These are phyloP conservation scores for Acacia confusa DNA, from an alignment of 306 rosid genomes.

Conservation along the genomic window DNA sequence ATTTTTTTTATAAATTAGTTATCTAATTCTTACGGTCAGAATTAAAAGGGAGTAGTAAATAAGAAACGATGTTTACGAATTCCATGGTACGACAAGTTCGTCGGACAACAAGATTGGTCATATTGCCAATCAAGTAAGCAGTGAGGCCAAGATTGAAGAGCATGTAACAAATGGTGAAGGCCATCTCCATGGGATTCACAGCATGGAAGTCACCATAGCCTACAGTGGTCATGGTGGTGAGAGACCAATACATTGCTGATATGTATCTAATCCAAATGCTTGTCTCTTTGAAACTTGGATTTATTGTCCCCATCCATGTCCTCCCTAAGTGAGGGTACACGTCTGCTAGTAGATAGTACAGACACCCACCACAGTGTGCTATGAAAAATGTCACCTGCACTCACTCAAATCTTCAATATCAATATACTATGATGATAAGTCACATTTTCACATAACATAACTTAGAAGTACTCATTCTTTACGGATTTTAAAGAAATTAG, in stretches of 20 bases:
- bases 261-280: conserved; percentile 68
- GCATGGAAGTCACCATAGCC: conserved; percentile 98
- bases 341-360: conserved; percentile 83
- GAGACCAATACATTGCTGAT: conserved; percentile 87
- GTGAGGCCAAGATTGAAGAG: conserved; percentile 92
- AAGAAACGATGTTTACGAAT: conserved; percentile 55
- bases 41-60: neutral
- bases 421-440: too few species aligned
- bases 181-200: conserved; percentile 75
- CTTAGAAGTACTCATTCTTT: too few species aligned
- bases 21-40: too few species aligned
- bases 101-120: conserved; percentile 93
- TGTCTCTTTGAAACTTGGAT: conserved; percentile 69
- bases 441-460: too few species aligned
- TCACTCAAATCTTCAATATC: too few species aligned
- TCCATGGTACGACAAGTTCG: conserved; percentile 98
- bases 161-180: conserved; percentile 86
- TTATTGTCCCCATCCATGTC: conserved; percentile 85
- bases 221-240: conserved; percentile 93
- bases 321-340: conserved; percentile 60
- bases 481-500: too few species aligned
- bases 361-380: conserved; percentile 84
- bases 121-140: conserved; percentile 97
- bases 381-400: conserved; percentile 66
- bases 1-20: too few species aligned